Evolutionary conservation across 768 basidiomycete genomes (phyloP), one percentile per base, ranked within the genome.

Genomic region (Lanmaoa rubissima): DNA sequence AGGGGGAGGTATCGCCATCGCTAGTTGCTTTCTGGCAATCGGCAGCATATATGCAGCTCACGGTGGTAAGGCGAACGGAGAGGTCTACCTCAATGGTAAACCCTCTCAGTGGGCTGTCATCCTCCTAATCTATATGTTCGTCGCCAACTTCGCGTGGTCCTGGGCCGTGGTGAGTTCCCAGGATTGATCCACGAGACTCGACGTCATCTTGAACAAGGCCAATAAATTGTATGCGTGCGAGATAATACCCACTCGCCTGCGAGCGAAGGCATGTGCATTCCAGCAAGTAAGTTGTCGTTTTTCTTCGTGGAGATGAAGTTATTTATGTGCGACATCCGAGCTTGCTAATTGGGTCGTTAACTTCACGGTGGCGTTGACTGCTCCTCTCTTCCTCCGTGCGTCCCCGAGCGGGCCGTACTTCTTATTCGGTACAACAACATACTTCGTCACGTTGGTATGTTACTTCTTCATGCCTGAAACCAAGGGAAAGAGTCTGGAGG

Each of bases 371-470:
- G 77, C 79, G 11, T 69, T 78, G 61, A 72, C 78, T 24, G 77
- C 79, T 14, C 78, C 80, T 17, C 64, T 78, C 35, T 82, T 81
- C 69, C 74, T 81, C 47, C 65, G 70, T 4, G 64, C 69, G 44
- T 79, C 76, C 8, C 70, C 74, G 8, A 80, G 74, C 2, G 79
- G 77, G 2, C 77, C 78, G 1, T 80, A 79, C 61, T 81, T 81
- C 66, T 62, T 79, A 44, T 81, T 79, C 51, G 75, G 76, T 28
- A 60, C 61, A n/a, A 74, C 69, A 45, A 63, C 73, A 17, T 68
- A 73, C 41, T 55, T 79, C 42, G 71, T 73, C 26, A 73, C 73
- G 14, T 8, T 76, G 24, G 70, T 76, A 17, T 80, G 76, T 55
- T 49, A 71, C 21, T 65, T 74, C 2, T 76, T 71, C 53, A 72